Evolutionary conservation across 805 yeast genomes (phyloP).

Genomic region (Candida glaebosa): DNA sequence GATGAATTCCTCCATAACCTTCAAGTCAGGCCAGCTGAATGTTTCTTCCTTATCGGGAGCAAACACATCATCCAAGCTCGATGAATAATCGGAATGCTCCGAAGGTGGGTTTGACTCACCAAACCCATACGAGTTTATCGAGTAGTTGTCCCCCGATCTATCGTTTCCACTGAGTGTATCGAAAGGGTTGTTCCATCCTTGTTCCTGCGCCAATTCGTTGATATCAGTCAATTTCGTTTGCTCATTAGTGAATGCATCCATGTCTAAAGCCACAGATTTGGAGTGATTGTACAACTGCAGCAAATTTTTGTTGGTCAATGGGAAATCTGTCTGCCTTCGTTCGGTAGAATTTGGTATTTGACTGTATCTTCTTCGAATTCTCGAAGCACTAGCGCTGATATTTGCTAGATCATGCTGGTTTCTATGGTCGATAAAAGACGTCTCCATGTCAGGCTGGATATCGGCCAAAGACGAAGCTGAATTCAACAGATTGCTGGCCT

Average conservation of each 20-base stretch:
- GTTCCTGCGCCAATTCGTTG: slow-evolving; percentile 3
- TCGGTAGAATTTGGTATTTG: slow-evolving; percentile 6
- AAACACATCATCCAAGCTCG: slow-evolving; percentile 90
- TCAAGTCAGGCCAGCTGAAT: slow-evolving; percentile 79
- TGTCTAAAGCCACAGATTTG: slow-evolving; percentile 30
- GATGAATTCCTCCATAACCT: slow-evolving; percentile 72
- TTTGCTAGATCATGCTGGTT: slow-evolving; percentile 24
- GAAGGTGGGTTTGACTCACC: slow-evolving; percentile 63
- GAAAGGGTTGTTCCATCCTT: slow-evolving; percentile 8
- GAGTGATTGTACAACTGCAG: slow-evolving; percentile 20
- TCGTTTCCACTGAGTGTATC: slow-evolving; percentile 1
- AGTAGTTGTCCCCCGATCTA: slow-evolving; percentile 10
- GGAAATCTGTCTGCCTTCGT: slow-evolving; percentile 15
- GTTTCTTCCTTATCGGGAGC: slow-evolving; percentile 48
- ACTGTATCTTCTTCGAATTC: slow-evolving; percentile 22
- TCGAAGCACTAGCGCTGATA: slow-evolving; percentile 26
- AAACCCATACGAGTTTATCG: slow-evolving; percentile 33
- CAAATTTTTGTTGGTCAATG: slow-evolving; percentile 38
- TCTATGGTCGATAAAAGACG: slow-evolving; percentile 31
- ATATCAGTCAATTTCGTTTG: slow-evolving; percentile 19
- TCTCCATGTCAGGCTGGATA: slow-evolving; percentile 8
- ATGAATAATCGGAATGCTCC: slow-evolving; percentile 57
- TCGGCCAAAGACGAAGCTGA: slow-evolving; percentile 9
- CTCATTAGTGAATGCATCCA: slow-evolving; percentile 36
- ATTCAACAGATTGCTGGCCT: not conserved